phyloP scores from a whole-genome alignment of 331 rosid genomes.

The Erythrophleum ivorense region DNA sequence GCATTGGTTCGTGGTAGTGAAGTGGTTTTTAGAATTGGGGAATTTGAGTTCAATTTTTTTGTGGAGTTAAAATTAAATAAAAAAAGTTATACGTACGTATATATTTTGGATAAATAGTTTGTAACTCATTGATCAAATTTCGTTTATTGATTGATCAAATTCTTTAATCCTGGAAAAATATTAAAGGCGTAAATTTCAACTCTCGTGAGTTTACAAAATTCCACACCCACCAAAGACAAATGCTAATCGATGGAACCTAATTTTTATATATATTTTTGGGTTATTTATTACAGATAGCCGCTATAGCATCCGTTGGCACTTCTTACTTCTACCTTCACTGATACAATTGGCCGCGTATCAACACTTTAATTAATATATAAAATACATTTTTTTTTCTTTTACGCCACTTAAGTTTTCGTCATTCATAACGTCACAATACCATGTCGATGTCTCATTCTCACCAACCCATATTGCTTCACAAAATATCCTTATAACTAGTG shows the following conservation, averaged over 20 bases:
- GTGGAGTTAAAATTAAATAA: too few species aligned
- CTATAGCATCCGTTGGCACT: background rate
- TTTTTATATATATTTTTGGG: too few species aligned
- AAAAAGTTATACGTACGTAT: too few species aligned
- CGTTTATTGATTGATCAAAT: too few species aligned
- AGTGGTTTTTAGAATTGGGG: too few species aligned
- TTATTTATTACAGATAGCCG: background rate
- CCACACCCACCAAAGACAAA: background rate
- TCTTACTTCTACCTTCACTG: background rate
- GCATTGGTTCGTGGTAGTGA: too few species aligned
- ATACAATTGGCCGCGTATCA: constrained; percentile 37
- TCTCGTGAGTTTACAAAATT: background rate
- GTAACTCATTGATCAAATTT: background rate
- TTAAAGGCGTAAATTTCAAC: background rate
- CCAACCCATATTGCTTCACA: background rate
- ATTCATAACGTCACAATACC: constrained; percentile 13
- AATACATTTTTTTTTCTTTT: background rate
- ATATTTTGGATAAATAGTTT: too few species aligned
- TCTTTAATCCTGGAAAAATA: background rate
- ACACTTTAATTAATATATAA: background rate
- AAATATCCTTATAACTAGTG: background rate
- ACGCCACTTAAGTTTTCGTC: constrained; percentile 21
- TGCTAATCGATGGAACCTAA: background rate
- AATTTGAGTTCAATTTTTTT: too few species aligned
- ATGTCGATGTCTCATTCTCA: background rate